phyloP scores from a whole-genome alignment of 2,329 filamentous ascomycete species.

The Apiospora rasikravindrae region DNA sequence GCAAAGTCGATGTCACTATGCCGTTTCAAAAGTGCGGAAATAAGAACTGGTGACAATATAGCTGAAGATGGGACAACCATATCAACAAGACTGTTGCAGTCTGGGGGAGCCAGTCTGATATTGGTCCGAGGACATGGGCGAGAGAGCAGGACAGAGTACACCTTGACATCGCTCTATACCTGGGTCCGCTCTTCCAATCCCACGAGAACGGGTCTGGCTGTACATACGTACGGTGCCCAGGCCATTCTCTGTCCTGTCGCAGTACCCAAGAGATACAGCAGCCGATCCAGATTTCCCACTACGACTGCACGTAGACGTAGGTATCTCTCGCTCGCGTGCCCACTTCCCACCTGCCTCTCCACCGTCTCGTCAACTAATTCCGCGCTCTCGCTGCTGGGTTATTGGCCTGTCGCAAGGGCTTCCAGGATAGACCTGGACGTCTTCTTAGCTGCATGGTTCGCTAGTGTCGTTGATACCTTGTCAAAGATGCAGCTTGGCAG shows the following conservation, averaged over 20 bases:
- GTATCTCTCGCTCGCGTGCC: not conserved
- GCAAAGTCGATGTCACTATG: not conserved
- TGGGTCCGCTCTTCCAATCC: slow-evolving; percentile 6
- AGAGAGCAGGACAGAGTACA: not conserved
- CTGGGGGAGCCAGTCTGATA: slow-evolving; percentile 12
- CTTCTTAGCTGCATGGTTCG: not conserved
- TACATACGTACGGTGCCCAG: not conserved
- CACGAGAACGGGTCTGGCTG: not conserved
- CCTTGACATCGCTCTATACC: not conserved
- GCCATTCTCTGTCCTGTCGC: not conserved
- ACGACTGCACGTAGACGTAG: slow-evolving; percentile 10
- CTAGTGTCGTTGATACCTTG: not conserved
- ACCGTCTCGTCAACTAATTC: not conserved
- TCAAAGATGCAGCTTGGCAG: slow-evolving; percentile 12
- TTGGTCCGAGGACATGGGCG: slow-evolving; percentile 14
- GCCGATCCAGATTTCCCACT: slow-evolving; percentile 3
- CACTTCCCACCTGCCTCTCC: not conserved
- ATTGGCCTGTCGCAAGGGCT: not conserved
- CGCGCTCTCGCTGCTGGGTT: not conserved
- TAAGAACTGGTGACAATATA: not conserved
- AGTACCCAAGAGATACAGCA: slow-evolving; percentile 1
- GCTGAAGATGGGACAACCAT: not conserved
- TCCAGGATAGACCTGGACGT: not conserved
- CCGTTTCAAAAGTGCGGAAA: slow-evolving; percentile 1
- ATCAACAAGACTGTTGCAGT: not conserved